Conservation (phyloP, 768 basidiomycete genomes). For the Mycena leptocephala region DNA sequence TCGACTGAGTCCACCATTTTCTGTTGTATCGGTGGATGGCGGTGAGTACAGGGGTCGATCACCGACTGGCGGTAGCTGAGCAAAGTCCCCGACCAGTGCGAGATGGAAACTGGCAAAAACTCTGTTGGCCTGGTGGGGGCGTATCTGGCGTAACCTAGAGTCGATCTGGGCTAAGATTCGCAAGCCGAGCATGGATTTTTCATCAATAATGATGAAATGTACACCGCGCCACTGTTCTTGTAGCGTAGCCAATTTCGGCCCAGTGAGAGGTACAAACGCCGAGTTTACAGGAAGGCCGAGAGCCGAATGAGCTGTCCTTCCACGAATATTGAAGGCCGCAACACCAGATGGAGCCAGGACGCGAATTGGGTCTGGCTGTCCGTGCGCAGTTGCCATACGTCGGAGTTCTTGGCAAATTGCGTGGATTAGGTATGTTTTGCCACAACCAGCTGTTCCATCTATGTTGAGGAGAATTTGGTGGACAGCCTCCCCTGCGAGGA, state of each 20-base stretch:
- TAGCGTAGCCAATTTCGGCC: neutral
- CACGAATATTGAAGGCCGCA: no score
- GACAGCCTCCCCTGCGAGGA: neutral
- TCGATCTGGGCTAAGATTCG: neutral
- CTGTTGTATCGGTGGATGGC: neutral
- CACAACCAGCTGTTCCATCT: constrained; percentile 26
- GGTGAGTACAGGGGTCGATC: neutral
- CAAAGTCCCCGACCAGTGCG: neutral
- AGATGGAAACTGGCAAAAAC: neutral
- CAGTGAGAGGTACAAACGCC: neutral
- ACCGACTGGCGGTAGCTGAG: neutral
- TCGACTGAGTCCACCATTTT: neutral
- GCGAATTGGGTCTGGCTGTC: neutral
- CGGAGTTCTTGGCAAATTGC: constrained; percentile 18
- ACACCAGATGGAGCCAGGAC: neutral
- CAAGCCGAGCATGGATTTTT: neutral
- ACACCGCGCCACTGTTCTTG: neutral
- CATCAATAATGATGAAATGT: neutral
- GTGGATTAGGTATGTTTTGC: constrained; percentile 26
- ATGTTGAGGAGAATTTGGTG: constrained; percentile 1
- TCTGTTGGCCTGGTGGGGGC: neutral
- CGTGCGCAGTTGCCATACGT: neutral
- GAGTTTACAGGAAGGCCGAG: neutral
- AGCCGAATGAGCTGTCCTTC: neutral
- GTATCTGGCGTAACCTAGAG: neutral